Base-by-base conservation (phyloP, 2,329 filamentous ascomycete genomes). In the Simplicillium sp. region DNA sequence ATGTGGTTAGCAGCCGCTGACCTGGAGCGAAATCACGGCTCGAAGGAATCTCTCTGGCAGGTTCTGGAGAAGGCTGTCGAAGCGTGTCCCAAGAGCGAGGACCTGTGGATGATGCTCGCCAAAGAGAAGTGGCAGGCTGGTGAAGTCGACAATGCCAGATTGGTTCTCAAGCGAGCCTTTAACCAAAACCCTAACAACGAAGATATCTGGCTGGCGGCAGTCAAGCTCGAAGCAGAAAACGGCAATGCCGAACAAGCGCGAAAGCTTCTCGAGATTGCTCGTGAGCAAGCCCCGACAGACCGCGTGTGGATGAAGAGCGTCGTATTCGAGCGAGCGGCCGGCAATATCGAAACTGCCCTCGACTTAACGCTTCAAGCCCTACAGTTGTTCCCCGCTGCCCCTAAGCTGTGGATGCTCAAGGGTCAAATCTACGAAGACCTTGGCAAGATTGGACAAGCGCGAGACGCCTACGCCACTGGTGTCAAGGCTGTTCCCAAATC, bases 331-430 rank as follows among this genome's bases (percentile, higher is more conserved):
- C 78, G 92, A 12, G 87, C 94, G 50, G 70, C 87, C 16, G 84
- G 82, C 42, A 83, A 92, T 51, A 71, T 71, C 18, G 87, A 95
- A 36, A 79, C 80, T 2, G 89, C 92, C 0, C 73, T 98, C 12
- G 85, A 94, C 53, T 79, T 98, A 11, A 86, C 86, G 34, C 87
- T 89, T 44, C 83, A 94, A 57, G 92, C 84, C 1, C 68, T 98
- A 29, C 82, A 89, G 49, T 74, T 87, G 9, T 98, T 94, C 66
- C 90, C 92, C 1, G 77, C 80, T 35, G 79, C 84, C 11, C 75
- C 87, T 39, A 97, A 97, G 64, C 73, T 98, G 17, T 96, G 90
- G 83, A 96, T 97, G 85, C 86, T 95, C 69, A 98, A 98, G 65
- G 92, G 94, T 0, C 92, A 98, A 58, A 92, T 97, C 47, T 98